Percentiles rank a stretch among this genome's conserved stretches.
Evolutionary conservation across 225 moss, liverwort and hornwort species (phyloP).

Genomic region (Bryum argenteum): DNA sequence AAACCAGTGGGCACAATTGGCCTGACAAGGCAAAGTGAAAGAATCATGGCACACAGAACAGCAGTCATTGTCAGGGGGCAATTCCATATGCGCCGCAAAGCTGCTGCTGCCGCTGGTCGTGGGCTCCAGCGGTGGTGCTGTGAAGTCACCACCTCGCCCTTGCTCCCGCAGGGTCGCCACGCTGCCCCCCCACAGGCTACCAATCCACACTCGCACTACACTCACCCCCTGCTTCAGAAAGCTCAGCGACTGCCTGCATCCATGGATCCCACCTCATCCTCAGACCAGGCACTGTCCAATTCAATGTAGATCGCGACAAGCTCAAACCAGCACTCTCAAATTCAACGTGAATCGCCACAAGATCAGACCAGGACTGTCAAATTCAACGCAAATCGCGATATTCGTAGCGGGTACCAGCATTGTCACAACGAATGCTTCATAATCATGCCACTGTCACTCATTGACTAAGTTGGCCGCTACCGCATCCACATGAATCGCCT

Average conservation of each 20-base stretch:
- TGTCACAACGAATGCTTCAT: background rate
- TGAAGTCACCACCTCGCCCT: slow-evolving; percentile 38
- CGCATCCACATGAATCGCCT: background rate
- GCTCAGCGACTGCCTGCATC: slow-evolving; percentile 72
- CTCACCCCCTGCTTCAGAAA: slow-evolving; percentile 75
- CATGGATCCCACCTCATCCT: background rate
- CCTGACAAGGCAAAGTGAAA: slow-evolving; percentile 88
- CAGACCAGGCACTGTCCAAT: background rate
- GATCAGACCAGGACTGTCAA: slow-evolving; percentile 4
- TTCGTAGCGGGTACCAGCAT: background rate
- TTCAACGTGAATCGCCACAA: background rate
- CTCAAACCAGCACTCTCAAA: background rate
- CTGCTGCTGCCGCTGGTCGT: slow-evolving; percentile 46
- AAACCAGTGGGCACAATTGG: slow-evolving; percentile 99
- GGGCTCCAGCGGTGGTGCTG: slow-evolving; percentile 43
- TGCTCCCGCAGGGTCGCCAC: slow-evolving; percentile 50
- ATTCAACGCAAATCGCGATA: background rate
- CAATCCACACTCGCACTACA: slow-evolving; percentile 72
- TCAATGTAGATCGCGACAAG: slow-evolving; percentile 2
- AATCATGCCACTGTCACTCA: too few species aligned
- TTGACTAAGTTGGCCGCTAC: too few species aligned
- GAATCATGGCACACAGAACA: slow-evolving; percentile 95
- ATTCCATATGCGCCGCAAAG: slow-evolving; percentile 71
- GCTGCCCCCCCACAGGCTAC: slow-evolving; percentile 64
- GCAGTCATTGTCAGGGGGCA: slow-evolving; percentile 86